These are phyloP conservation scores for Morella rubra DNA, from an alignment of 306 rosid genomes.

Conservation along the genomic window DNA sequence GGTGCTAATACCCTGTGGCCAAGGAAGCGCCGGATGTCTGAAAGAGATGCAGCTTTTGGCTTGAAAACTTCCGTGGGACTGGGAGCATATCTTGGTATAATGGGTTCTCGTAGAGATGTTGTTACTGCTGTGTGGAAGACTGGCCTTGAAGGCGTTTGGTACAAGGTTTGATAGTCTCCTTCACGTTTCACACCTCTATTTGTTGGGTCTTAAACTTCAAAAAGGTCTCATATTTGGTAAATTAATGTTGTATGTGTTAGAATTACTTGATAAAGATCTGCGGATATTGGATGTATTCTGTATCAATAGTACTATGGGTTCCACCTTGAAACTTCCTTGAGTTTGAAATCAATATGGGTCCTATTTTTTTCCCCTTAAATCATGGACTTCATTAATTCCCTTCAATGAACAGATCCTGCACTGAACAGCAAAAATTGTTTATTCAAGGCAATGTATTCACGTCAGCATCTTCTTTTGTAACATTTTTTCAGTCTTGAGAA, in stretches of 20 bases:
- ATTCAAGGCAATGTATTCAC: not conserved
- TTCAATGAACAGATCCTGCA: not conserved
- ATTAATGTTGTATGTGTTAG: conserved; percentile 5
- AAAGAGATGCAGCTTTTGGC: conserved; percentile 99
- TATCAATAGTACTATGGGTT: not conserved
- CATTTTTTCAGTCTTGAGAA: not conserved
- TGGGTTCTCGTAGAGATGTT: conserved; percentile 99
- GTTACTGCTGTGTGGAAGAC: conserved; percentile 94
- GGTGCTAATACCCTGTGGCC: conserved; percentile 89
- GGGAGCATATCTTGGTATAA: conserved; percentile 95
- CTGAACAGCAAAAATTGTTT: not conserved
- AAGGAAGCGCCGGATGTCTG: conserved; percentile 96
- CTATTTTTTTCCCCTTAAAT: not conserved
- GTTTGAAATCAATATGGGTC: not conserved
- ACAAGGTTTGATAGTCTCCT: conserved; percentile 62
- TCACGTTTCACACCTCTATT: conserved; percentile 5
- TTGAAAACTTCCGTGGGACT: conserved; percentile 90
- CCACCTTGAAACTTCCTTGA: not conserved
- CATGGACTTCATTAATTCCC: not conserved
- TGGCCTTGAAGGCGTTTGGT: conserved; percentile 98
- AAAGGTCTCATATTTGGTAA: conserved; percentile 16
- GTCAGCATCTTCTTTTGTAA: not conserved
- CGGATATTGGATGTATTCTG: not conserved
- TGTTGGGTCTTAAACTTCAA: conserved; percentile 16
- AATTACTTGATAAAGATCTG: conserved; percentile 13